These are phyloP conservation scores for Diaporthe sp. DNA, from an alignment of 2,329 filamentous ascomycete genomes.

Conservation along the genomic window DNA sequence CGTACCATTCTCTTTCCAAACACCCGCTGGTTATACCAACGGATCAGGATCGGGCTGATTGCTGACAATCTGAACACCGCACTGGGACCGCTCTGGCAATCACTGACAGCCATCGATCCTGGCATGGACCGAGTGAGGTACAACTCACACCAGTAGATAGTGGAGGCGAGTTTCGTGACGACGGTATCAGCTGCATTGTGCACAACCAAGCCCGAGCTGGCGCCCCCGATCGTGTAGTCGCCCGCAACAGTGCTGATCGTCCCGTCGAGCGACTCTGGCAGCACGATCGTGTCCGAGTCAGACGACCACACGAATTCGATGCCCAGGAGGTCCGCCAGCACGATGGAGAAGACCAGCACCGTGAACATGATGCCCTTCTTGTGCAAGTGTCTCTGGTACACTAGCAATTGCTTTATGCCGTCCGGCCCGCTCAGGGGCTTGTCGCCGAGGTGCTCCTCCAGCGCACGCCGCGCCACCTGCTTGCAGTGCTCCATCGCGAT, in stretches of 20 bases:
- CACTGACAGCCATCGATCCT: conserved; percentile 43
- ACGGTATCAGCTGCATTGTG: conserved; percentile 49
- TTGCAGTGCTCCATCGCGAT: conserved; percentile 32
- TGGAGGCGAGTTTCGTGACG: conserved; percentile 47
- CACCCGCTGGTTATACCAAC: conserved; percentile 52
- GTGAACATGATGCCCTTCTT: conserved; percentile 56
- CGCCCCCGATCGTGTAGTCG: conserved; percentile 49
- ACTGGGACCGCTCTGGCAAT: conserved; percentile 53
- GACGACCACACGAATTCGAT: conserved; percentile 53
- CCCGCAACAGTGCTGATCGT: conserved; percentile 48
- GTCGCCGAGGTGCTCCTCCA: conserved; percentile 16
- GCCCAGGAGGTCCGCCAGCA: conserved; percentile 47
- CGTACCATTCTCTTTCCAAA: conserved; percentile 48
- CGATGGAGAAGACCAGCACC: conserved; percentile 49
- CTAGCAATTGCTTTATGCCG: conserved; percentile 40
- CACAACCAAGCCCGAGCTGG: conserved; percentile 49
- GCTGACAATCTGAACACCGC: conserved; percentile 50
- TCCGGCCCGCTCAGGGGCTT: conserved; percentile 5
- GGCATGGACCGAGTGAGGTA: conserved; percentile 49
- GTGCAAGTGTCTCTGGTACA: conserved; percentile 52
- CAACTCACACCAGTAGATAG: conserved; percentile 51
- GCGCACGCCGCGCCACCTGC: conserved; percentile 19
- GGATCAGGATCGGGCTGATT: conserved; percentile 47
- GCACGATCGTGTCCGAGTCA: conserved; percentile 52
- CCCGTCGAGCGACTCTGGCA: conserved; percentile 45